Conservation (phyloP, 2,329 filamentous ascomycete genomes). For the Colletotrichum phormii region DNA sequence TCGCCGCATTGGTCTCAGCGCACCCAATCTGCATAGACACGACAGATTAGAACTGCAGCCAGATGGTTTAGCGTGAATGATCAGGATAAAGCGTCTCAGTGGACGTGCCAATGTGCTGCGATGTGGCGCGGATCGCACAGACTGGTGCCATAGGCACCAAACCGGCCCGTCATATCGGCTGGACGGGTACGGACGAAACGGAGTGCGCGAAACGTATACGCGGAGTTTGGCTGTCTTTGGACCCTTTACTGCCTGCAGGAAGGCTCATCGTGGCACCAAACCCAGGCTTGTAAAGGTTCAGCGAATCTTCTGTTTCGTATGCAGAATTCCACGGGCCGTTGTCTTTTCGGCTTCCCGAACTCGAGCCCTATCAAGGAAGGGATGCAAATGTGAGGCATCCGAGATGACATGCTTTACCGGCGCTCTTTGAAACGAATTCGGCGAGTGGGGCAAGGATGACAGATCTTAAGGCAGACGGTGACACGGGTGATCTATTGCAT, state of each 20-base stretch:
- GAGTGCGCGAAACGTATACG: neutral
- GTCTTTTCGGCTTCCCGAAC: neutral
- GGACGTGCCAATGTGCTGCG: neutral
- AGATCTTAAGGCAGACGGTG: neutral
- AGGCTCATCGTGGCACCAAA: neutral
- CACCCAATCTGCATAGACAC: too few species aligned
- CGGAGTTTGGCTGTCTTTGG: slow-evolving; percentile 4
- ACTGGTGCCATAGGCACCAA: neutral
- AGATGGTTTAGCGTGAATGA: too few species aligned
- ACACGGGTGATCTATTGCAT: neutral
- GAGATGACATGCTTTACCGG: neutral
- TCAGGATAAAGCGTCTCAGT: neutral
- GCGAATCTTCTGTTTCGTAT: neutral
- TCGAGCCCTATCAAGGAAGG: neutral
- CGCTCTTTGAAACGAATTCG: neutral
- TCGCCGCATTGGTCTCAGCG: neutral
- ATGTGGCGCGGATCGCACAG: neutral
- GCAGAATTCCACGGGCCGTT: too few species aligned
- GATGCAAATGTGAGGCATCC: neutral
- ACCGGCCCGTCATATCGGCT: neutral
- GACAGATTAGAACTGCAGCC: neutral
- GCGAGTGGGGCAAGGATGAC: neutral
- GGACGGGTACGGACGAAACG: slow-evolving; percentile 15
- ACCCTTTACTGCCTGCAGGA: neutral
- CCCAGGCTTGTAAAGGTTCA: neutral